Base-by-base conservation (phyloP, 306 rosid species). In the Vigna nakashimae region DNA sequence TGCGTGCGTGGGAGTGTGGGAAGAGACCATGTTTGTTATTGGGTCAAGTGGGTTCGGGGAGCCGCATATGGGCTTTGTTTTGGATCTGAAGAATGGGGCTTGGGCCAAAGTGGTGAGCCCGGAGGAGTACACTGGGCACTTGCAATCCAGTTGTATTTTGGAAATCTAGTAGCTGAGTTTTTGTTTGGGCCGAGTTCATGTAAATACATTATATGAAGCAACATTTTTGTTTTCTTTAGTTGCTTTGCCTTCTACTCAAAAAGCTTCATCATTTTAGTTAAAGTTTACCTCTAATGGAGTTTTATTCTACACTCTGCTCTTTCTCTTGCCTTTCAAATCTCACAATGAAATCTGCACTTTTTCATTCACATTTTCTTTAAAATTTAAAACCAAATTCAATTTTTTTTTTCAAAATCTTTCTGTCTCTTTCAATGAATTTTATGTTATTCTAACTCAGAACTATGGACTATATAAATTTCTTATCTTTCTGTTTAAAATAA, bases 141-240 rank as follows among this genome's bases (percentile, higher is more conserved):
- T 88, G 8, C 97, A 89, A 2, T 88, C 89, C 9, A 85, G 90
- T 24, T 91, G 97, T 45, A 59, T 82, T 26, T 10, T 93, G 55
- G 93, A 91, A 81, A 74, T 91, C 69, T 91, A 83, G 49, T 4
- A 5, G 6, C 24, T 36, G 7, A 15, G n/a, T 4, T 30, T 7
- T 50, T 42, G 13, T 8, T 65, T 55, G 4, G 49, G 34, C 4
- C 10, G 24, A 1, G 50, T 16, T 9, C 28, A 9, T 56, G 45
- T 28, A 17, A 3, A 36, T 58, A 48, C 12, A 51, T n/a, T 17
- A 56, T 28, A 30, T 10, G 76, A 56, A 51, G 74, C 73, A 71
- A 60, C 70, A 70, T 60, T 81, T 73, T 73, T 75, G 74, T 40
- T 69, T 72, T 16, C 34, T 34, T 50, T 38, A 9, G 58, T 65